phyloP scores from a whole-genome alignment of 225 moss, liverwort and hornwort genomes.

The Marchantia paleacea region DNA sequence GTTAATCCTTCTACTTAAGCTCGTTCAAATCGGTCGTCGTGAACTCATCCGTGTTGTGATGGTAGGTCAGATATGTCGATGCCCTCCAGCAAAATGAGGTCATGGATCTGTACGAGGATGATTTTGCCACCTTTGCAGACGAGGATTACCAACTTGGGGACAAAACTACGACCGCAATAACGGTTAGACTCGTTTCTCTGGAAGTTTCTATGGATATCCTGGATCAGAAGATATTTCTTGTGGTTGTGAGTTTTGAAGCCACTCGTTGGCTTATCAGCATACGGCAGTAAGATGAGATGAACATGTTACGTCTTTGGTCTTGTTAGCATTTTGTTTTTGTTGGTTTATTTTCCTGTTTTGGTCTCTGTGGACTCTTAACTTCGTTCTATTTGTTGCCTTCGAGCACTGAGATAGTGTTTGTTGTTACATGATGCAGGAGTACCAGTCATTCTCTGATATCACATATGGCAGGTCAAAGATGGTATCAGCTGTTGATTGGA shows the following conservation, averaged over 20 bases:
- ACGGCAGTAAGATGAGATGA: too few relatives aligned
- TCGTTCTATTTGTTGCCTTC: background rate
- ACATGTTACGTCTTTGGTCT: too few relatives aligned
- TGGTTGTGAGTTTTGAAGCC: background rate
- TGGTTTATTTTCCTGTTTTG: background rate
- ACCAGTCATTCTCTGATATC: conserved; percentile 74
- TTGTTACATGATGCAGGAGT: conserved; percentile 51
- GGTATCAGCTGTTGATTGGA: conserved; percentile 93
- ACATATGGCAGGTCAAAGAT: conserved; percentile 82
- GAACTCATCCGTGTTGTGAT: background rate
- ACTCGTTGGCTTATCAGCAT: background rate
- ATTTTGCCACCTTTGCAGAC: conserved; percentile 75
- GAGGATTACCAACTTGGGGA: conserved; percentile 84
- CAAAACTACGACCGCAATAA: conserved; percentile 57
- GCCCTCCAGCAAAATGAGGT: conserved; percentile 90
- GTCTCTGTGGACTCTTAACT: background rate
- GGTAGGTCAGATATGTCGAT: conserved; percentile 69
- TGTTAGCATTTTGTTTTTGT: too few relatives aligned
- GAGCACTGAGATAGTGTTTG: too few relatives aligned
- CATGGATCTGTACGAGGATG: conserved; percentile 91
- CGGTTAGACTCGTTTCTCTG: conserved; percentile 26
- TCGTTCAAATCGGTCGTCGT: background rate
- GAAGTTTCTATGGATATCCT: background rate
- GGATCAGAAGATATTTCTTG: background rate
- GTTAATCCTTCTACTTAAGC: too few relatives aligned